Evolutionary conservation across 2,329 filamentous ascomycete genomes (phyloP), one percentile per base, ranked within the genome.

Genomic region (Pseudogymnoascus sp.): DNA sequence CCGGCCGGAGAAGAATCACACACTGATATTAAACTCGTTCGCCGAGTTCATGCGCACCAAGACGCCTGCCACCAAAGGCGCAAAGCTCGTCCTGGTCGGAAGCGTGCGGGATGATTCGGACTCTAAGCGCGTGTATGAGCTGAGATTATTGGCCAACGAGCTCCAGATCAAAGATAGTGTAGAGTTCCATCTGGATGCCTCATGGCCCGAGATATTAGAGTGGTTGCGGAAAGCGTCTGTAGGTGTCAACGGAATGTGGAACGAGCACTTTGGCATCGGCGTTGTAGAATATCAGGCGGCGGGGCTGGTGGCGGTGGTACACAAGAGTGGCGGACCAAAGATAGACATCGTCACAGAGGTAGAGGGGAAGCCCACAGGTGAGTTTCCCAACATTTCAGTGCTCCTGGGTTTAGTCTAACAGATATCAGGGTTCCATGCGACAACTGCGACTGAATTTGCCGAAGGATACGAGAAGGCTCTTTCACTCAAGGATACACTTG

Each of bases 161-260:
- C 82, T 97, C 30, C 83, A 87, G 61, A 88, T 97, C 73, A 90
- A 89, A 70, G 88, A 96, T 59, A 79, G 82, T 12, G 92, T 97
- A 43, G 85, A 91, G 62, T 99, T 99, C 72, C 84, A 95, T 65
- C 86, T 92, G 61, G 92, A 99, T 72, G 92, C 91, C 0, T 86
- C 89, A 25, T 99, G 93, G 92, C 85, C 89, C 3, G 84, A 91
- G 67, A 90, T 99, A 60, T 79, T 97, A 8, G 82, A 88, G 33
- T 92, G 90, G 84, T 79, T 97, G 63, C 78, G 84, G 60, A 85
- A 79, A 64, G 86, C 89, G 3, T 93, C 86, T 16, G 84, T 99
- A 1, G 94, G 94, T 58, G 92, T 96, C 30, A 99, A 99, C 69
- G 91, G 89, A 70, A 99, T 99, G 94, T 99, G 94, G 93, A 97